Evolutionary conservation across 768 basidiomycete genomes (phyloP), one percentile per base, ranked within the genome.

Genomic region (Panaeolus papilionaceus): DNA sequence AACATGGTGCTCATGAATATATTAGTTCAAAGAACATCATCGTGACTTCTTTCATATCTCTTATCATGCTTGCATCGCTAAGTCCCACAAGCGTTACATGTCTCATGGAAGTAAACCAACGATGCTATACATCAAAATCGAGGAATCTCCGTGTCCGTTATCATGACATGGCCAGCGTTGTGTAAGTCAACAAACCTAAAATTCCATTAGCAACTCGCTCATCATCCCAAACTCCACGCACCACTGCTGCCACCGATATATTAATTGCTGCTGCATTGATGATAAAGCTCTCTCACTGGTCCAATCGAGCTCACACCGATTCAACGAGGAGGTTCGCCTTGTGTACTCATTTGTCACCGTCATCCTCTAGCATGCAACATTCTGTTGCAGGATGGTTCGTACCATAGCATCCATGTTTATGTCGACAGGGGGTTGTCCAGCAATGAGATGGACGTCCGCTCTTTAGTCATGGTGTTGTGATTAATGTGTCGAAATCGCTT

Each of bases 231-330:
- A 28, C 8, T 14, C 2, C 28, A 12, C 28, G 54, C 10, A 1
- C 54, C 28, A 58, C 28, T 58, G 26, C 54, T 58, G 54, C 33
- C 14, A 58, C 54, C 14, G 54, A 58, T 16, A 58, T 58, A 58
- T 37, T 37, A 6, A 33, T 58, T 9, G 11, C 54, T 1, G 12
- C 12, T 33, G 54, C 54, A 9, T 58, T 58, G 54, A 12, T 58
- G 16, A 12, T 28, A 28, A 9, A 58, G 28, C 28, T 58, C 11
- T 23, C 54, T 33, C 12, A 33, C 14, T 58, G 54, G 54, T 58
- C 54, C 28, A 16, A 1, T 33, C 26, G 33, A 23, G 54, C 54
- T 10, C 54, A 58, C n/a, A 58, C 54, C 0, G 28, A 58, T 28
- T 58, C 54, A 58, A 6, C 54, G 0, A 58, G 7, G 16, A 58